Evolutionary conservation across 179 eudicot species (phyloP).

Genomic region (Heliamphora ciliata): DNA sequence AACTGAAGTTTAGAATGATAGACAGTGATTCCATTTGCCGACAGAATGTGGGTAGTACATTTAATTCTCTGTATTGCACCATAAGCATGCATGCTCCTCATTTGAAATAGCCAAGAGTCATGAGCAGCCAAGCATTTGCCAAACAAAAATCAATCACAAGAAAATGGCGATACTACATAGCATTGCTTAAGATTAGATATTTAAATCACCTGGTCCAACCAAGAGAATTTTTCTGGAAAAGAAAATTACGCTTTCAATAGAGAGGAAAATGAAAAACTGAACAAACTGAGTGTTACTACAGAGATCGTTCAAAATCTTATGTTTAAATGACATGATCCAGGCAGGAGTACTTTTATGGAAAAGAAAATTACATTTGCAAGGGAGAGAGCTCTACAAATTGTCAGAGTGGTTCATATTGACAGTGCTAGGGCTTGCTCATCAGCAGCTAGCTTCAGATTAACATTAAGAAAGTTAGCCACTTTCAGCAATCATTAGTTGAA

Average conservation of each 20-base stretch:
- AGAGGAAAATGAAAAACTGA: too few species aligned
- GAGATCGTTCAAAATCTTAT: background rate
- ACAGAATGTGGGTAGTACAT: too few species aligned
- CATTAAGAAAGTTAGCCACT: slow-evolving; percentile 34
- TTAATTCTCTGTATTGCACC: too few species aligned
- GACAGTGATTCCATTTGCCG: too few species aligned
- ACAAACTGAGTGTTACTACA: background rate
- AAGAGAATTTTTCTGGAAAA: too few species aligned
- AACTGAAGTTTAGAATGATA: too few species aligned
- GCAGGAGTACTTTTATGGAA: slow-evolving; percentile 1
- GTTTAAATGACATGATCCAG: background rate
- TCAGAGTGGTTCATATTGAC: slow-evolving; percentile 84
- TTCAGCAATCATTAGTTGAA: slow-evolving; percentile 5
- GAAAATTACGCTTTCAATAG: too few species aligned
- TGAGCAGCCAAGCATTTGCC: background rate
- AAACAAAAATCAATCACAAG: background rate
- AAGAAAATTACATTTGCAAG: slow-evolving; percentile 65
- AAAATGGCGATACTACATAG: too few species aligned
- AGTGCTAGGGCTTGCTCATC: slow-evolving; percentile 89
- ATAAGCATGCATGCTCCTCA: too few species aligned
- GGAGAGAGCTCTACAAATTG: slow-evolving; percentile 84
- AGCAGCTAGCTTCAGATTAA: slow-evolving; percentile 64
- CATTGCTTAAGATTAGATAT: too few species aligned
- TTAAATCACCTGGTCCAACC: too few species aligned
- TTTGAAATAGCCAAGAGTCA: too few species aligned